A percentile compares a stretch with the other conserved stretches of the same genome.
These are phyloP conservation scores for Gastroboletus turbinatus DNA, from an alignment of 1,284 basidiomycete genomes.

Conservation along the genomic window DNA sequence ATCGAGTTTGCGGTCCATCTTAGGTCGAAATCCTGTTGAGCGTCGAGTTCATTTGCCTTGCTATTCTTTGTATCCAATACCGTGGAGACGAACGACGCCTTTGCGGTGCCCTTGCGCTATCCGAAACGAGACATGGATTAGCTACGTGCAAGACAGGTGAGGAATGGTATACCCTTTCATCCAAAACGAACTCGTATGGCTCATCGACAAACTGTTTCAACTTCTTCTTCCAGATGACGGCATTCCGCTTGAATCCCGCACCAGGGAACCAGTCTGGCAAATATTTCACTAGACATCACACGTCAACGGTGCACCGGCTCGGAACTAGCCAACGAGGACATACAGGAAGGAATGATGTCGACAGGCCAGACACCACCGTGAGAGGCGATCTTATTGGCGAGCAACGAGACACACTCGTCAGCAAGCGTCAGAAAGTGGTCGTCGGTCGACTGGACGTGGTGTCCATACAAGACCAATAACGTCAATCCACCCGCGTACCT, in stretches of 20 bases:
- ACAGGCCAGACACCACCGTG: conserved; percentile 70
- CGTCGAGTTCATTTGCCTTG: conserved; percentile 27
- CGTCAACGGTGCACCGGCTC: conserved; percentile 3
- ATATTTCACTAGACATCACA: conserved; percentile 32
- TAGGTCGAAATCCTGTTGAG: conserved; percentile 56
- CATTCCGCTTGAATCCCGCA: conserved; percentile 51
- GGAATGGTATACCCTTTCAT: conserved; percentile 46
- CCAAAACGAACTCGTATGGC: conserved; percentile 60
- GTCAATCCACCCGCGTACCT: conserved; percentile 63
- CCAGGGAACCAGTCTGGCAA: conserved; percentile 49
- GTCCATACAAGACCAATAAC: conserved; percentile 63
- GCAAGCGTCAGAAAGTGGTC: conserved; percentile 60
- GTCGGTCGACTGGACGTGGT: conserved; percentile 49
- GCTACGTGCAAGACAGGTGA: neutral
- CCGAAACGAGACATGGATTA: neutral
- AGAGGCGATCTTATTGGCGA: conserved; percentile 60
- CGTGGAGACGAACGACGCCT: conserved; percentile 61
- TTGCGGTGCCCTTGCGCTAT: conserved; percentile 53
- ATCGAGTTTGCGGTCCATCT: conserved; percentile 76
- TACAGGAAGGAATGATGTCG: conserved; percentile 54
- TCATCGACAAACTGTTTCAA: conserved; percentile 66
- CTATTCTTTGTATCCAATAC: conserved; percentile 43
- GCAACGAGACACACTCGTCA: conserved; percentile 57
- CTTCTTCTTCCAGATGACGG: conserved; percentile 60
- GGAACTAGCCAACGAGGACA: conserved; percentile 12